Base-by-base conservation (phyloP, 1,139 yeast species). In the Yamadazyma sp. region DNA sequence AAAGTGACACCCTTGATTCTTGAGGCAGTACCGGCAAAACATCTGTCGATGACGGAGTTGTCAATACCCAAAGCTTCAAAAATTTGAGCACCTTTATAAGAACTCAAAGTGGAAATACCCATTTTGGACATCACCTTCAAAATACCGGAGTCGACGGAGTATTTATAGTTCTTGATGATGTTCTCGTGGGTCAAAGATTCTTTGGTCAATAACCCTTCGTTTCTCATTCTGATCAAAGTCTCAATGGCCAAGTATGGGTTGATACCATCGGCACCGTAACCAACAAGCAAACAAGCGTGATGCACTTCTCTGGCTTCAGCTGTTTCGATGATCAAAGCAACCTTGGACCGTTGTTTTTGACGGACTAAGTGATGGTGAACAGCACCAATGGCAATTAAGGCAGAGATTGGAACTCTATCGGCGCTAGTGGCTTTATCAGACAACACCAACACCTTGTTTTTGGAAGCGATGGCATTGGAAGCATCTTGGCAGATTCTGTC, bases 261-360 rank as follows among this genome's bases (percentile, higher is more conserved):
- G 55, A 92, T 74, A 48, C 89, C 97, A 69, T 92, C 98, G 46
- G 95, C 96, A 73, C 98, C 98, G 60, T 92, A 92, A 48, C 98
- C 97, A 27, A 92, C 80, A 52, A 92, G 74, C 53, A 90, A 90
- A 72, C 96, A 88, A 62, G 89, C 80, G 66, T 92, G 97, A 62
- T 92, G 98, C 33, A 90, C 95, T 64, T 92, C 98, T 62, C 96
- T 84, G 14, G 97, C 97, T 66, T 92, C 98, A 37, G 95, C 97
- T 33, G 97, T 83, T 69, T 92, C 97, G 46, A 90, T 75, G 46
- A 92, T 70, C 48, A 92, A 66, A 3, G 97, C 97, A 46, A 90
- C 97, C 62, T 88, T 87, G 27, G 97, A 86, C 66, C 98, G 89
- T 64, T 87, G 95, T 70, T 90, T 92, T 62, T 89, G 95, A 64